Conservation (phyloP, 257 asterid genomes). For the Forsythia viridissima region DNA sequence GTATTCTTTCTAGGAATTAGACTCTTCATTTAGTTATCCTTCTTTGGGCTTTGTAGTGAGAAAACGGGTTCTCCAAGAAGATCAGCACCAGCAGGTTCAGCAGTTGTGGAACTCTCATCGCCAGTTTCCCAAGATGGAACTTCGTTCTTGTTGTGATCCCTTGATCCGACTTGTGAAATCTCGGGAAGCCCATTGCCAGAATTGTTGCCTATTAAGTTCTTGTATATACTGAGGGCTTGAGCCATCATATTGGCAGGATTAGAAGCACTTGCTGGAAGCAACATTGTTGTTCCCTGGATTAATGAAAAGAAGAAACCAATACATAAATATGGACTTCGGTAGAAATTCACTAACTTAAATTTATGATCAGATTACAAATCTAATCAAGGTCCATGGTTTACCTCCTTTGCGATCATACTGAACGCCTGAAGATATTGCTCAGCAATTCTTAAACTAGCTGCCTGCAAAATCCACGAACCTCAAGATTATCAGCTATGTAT, state of each 20-base stretch:
- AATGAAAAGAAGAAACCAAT: background rate
- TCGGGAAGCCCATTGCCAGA: background rate
- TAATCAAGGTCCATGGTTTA: conserved; percentile 21
- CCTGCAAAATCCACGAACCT: conserved; percentile 48
- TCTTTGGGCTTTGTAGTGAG: conserved; percentile 46
- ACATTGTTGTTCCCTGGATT: conserved; percentile 70
- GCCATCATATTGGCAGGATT: conserved; percentile 74
- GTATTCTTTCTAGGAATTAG: background rate
- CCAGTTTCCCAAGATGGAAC: conserved; percentile 24
- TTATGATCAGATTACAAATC: background rate
- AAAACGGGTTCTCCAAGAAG: conserved; percentile 35
- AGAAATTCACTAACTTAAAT: background rate
- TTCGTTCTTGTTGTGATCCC: conserved; percentile 12
- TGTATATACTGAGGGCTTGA: conserved; percentile 67
- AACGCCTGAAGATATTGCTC: conserved; percentile 92
- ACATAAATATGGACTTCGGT: background rate
- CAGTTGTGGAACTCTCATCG: conserved; percentile 21
- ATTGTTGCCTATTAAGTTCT: conserved; percentile 21
- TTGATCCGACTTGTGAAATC: conserved; percentile 26
- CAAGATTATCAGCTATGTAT: background rate
- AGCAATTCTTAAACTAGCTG: conserved; percentile 90
- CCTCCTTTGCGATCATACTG: conserved; percentile 82
- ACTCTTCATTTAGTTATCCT: conserved; percentile 8
- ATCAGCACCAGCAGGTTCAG: conserved; percentile 12
- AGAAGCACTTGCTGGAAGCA: conserved; percentile 75